Base-by-base conservation (phyloP, 2,329 filamentous ascomycete genomes). In the Talaromyces sp. region DNA sequence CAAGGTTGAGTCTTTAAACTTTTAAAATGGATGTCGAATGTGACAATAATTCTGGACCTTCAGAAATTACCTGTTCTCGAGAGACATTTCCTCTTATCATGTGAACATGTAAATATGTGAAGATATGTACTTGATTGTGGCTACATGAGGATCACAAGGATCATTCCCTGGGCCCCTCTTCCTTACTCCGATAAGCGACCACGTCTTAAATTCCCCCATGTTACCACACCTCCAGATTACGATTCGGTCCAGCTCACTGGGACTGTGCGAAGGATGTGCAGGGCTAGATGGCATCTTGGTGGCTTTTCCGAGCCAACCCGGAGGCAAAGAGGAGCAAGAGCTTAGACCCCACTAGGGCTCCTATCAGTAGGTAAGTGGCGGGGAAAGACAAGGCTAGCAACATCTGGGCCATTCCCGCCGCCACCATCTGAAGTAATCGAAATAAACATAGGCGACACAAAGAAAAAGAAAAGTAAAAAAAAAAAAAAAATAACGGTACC, bases 341-440 rank as follows among this genome's bases (percentile, higher is more conserved):
- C 54, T 59, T 57, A 52, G 60, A 56, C 60, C 58, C 49, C 54
- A 50, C 50, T 35, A 39, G 33, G 44, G 33, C 51, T 59, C 52
- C 48, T 61, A 62, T 62, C 56, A 61, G 37, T 51, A 35, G 40
- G 50, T 35, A 35, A 40, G 52, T 39, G 43, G 49, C 50, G 52
- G 54, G 53, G 52, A 56, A 46, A 36, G 17, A 39, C 17, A 43
- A 49, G 51, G 46, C 44, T 60, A 49, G 47, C 48, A 50, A 33
- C 42, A 10, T 24, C 43, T 32, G 27, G n/a, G 17, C 42, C 37
- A 36, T n/a, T 45, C 47, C 40, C 22, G 47, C 42, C 51, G 49
- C 56, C 48, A 56, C 49, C 27, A 40, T 54, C 52, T 49, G 14
- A 27, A 49, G 41, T 33, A 41, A 39, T n/a, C 11, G 22, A 4